These are phyloP conservation scores for Strombidium stylifer DNA, from an alignment of 73 alveolate genomes.

Conservation along the genomic window DNA sequence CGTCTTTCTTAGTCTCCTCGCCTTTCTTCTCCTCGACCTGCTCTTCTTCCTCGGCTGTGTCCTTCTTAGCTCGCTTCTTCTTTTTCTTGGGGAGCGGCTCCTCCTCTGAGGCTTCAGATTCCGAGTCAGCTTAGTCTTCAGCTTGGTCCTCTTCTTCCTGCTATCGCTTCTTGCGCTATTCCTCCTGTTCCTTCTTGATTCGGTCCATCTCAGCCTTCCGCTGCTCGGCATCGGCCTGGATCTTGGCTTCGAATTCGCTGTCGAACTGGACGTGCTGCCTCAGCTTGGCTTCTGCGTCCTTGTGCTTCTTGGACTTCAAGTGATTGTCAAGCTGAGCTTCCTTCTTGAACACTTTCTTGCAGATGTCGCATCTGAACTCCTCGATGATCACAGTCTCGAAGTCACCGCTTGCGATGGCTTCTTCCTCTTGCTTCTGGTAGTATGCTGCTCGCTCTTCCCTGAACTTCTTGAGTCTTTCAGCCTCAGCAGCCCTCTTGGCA, in stretches of 20 bases:
- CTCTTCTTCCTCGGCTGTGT: background rate
- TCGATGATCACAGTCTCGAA: constrained; percentile 41
- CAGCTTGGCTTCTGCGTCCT: constrained; percentile 39
- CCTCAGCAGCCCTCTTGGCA: constrained; percentile 20
- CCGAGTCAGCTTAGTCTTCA: constrained; percentile 4
- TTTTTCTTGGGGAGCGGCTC: background rate
- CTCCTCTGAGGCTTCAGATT: background rate
- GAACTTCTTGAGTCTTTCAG: constrained; percentile 14
- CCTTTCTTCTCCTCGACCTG: too few species aligned
- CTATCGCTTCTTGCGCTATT: constrained; percentile 14
- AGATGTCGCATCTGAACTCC: constrained; percentile 66
- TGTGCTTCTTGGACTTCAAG: constrained; percentile 75
- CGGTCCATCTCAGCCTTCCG: too few species aligned
- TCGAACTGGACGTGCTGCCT: constrained; percentile 22
- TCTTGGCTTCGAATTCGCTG: constrained; percentile 15
- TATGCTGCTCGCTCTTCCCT: constrained; percentile 40
- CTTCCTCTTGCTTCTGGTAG: constrained; percentile 45
- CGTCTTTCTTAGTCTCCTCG: too few species aligned
- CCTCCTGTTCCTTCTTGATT: too few species aligned
- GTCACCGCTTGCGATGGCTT: constrained; percentile 34
- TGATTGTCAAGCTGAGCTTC: constrained; percentile 75
- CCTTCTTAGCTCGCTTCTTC: background rate
- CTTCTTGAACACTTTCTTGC: constrained; percentile 81
- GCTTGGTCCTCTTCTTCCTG: constrained; percentile 24
- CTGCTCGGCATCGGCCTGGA: constrained; percentile 15